Conservation (phyloP, 169 alveolate genomes). For the Eimeria tenella region DNA sequence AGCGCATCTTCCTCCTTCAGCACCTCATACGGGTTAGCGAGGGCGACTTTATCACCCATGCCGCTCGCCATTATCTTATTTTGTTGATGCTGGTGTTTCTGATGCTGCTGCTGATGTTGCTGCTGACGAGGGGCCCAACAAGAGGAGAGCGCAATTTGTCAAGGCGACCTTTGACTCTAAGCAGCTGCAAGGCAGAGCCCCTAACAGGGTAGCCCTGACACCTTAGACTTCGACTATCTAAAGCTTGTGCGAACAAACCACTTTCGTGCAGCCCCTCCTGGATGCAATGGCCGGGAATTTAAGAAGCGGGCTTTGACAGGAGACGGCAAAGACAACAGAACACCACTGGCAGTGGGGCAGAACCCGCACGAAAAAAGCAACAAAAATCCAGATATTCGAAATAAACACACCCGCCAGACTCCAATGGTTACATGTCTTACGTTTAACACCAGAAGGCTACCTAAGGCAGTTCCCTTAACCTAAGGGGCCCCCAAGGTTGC, state of each 20-base stretch:
- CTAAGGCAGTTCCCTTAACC: background rate
- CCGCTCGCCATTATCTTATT: slow-evolving; percentile 67
- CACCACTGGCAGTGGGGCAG: slow-evolving; percentile 8
- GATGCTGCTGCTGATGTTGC: slow-evolving; percentile 18
- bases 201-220: too few relatives aligned
- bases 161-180: too few relatives aligned
- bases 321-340: background rate
- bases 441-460: slow-evolving; percentile 21
- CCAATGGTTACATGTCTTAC: slow-evolving; percentile 10
- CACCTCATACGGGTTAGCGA: slow-evolving; percentile 69
- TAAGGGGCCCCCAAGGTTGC: slow-evolving; percentile 58
- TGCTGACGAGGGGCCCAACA: background rate
- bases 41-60: slow-evolving; percentile 58
- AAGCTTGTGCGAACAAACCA: background rate
- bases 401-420: background rate
- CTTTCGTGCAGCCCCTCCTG: too few relatives aligned
- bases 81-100: slow-evolving; percentile 13
- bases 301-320: too few relatives aligned
- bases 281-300: too few relatives aligned
- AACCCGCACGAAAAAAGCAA: background rate
- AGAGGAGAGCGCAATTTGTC: too few relatives aligned
- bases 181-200: too few relatives aligned
- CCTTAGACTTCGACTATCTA: background rate
- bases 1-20: slow-evolving; percentile 67
- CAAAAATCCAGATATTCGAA: background rate